Conservation (phyloP, 805 yeast genomes). For the Starmerella sp. region DNA sequence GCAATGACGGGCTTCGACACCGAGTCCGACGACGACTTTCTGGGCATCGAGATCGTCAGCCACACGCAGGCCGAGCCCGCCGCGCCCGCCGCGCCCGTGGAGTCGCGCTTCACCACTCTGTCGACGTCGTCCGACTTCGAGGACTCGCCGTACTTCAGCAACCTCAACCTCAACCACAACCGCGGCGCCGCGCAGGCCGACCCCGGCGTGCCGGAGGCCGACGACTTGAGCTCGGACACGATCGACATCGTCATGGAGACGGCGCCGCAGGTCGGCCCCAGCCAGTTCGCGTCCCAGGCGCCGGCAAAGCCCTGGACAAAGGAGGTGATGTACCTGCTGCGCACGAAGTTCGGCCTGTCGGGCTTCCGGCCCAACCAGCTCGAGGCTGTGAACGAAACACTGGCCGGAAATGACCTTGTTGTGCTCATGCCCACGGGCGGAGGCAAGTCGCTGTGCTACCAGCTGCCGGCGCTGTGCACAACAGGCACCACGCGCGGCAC, state of each 20-base stretch:
- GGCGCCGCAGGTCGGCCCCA: not conserved
- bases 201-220: not conserved
- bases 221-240: not conserved
- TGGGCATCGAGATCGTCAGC: not conserved
- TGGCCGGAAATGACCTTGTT: constrained; percentile 71
- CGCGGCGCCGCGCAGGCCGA: not conserved
- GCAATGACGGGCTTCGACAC: not conserved
- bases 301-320: constrained; percentile 43
- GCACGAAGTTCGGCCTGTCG: constrained; percentile 47
- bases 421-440: constrained; percentile 99
- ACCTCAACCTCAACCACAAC: not conserved
- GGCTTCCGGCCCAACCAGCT: constrained; percentile 73
- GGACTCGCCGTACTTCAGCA: constrained; percentile 1
- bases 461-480: constrained; percentile 76
- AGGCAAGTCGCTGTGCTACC: constrained; percentile 92
- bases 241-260: not conserved
- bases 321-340: constrained; percentile 52
- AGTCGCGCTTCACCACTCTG: not conserved
- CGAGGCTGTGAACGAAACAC: constrained; percentile 73
- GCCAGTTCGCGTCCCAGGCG: not conserved
- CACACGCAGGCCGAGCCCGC: not conserved
- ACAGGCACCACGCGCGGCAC: constrained; percentile 71
- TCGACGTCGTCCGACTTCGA: not conserved
- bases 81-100: not conserved
- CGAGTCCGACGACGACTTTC: not conserved